phyloP scores from a whole-genome alignment of 1,284 basidiomycete species.

The Boletellus deceptivus region DNA sequence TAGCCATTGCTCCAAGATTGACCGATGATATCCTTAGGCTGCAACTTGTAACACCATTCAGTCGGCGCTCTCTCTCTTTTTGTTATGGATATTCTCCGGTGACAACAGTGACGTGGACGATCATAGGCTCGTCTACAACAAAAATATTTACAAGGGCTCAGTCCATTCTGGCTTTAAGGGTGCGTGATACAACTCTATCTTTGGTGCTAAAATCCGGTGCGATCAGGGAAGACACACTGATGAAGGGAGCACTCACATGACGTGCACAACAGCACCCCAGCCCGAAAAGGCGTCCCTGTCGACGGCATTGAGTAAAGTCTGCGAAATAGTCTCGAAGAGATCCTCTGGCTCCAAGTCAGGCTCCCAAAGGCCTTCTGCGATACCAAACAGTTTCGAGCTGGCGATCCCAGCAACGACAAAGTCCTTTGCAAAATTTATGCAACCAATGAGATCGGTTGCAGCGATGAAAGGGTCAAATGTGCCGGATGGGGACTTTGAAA shows the following conservation, averaged over 20 bases:
- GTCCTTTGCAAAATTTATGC: slow-evolving; percentile 93
- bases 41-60: no score
- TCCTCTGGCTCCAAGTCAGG: slow-evolving; percentile 95
- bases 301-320: slow-evolving; percentile 92
- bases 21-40: background rate
- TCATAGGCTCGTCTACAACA: slow-evolving; percentile 20
- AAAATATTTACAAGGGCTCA: slow-evolving; percentile 39
- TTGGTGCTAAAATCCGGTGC: slow-evolving; percentile 59
- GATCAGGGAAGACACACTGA: slow-evolving; percentile 15
- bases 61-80: no score
- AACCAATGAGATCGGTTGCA: slow-evolving; percentile 94
- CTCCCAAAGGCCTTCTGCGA: slow-evolving; percentile 98
- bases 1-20: slow-evolving; percentile 1
- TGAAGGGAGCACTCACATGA: slow-evolving; percentile 71
- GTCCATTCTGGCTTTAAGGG: slow-evolving; percentile 90
- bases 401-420: slow-evolving; percentile 97
- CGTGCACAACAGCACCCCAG: slow-evolving; percentile 94
- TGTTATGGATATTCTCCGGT: no score
- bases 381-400: slow-evolving; percentile 91
- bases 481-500: slow-evolving; percentile 73
- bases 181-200: slow-evolving; percentile 83
- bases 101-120: background rate
- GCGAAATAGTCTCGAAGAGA: slow-evolving; percentile 97
- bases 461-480: slow-evolving; percentile 92
- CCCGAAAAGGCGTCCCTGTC: slow-evolving; percentile 97